Conservation (phyloP, 164 flowering plant species). For the Stephania cephalantha region DNA sequence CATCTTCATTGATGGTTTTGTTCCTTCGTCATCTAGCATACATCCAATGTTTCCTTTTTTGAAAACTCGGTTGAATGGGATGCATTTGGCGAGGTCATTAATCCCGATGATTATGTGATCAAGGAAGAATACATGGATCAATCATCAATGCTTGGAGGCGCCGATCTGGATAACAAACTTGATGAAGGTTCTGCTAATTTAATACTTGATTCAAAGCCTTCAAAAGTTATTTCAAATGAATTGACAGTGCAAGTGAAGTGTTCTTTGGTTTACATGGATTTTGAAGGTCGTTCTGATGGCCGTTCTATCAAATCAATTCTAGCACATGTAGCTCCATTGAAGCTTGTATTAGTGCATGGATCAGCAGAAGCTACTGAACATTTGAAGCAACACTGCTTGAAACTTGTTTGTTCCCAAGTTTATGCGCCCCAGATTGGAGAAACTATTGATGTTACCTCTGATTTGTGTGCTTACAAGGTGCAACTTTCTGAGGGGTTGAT, state of each 20-base stretch:
- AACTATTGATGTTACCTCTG: conserved; percentile 93
- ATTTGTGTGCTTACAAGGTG: conserved; percentile 96
- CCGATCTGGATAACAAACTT: conserved; percentile 64
- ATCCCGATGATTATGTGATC: too few species aligned
- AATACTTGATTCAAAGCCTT: conserved; percentile 80
- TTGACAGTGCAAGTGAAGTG: conserved; percentile 92
- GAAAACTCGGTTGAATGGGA: too few species aligned
- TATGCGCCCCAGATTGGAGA: conserved; percentile 93
- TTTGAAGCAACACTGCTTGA: conserved; percentile 87
- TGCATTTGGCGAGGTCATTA: too few species aligned
- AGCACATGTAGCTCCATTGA: conserved; percentile 82
- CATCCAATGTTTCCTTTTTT: too few species aligned
- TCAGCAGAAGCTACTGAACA: conserved; percentile 98
- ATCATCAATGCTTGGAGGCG: conserved; percentile 39
- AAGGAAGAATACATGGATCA: conserved; percentile 80
- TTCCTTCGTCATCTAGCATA: too few species aligned
- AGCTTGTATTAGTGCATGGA: conserved; percentile 97
- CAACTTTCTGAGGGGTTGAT: conserved; percentile 93
- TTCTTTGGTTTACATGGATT: conserved; percentile 69
- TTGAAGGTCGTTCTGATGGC: conserved; percentile 97
- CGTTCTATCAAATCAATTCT: conserved; percentile 87
- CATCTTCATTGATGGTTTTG: too few species aligned
- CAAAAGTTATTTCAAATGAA: conserved; percentile 88
- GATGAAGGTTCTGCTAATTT: conserved; percentile 73
- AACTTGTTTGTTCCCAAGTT: conserved; percentile 83